phyloP scores from a whole-genome alignment of 345 rosid species.

The Orychophragmus violaceus region DNA sequence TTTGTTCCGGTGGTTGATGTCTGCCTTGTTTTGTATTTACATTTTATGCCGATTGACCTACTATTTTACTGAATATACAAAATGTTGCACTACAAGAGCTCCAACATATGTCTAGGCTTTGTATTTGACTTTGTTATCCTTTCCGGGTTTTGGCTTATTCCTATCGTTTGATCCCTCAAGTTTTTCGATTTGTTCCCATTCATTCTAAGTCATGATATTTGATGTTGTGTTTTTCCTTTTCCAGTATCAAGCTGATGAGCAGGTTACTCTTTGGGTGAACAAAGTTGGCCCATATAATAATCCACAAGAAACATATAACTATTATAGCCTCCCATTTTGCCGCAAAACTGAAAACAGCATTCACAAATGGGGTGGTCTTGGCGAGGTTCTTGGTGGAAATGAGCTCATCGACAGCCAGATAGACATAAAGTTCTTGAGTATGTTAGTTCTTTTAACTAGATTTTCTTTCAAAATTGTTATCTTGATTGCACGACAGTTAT shows the following conservation, averaged over 20 bases:
- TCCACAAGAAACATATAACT: slow-evolving; percentile 98
- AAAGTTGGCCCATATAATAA: slow-evolving; percentile 97
- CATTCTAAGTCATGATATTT: not conserved
- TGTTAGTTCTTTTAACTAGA: slow-evolving; percentile 15
- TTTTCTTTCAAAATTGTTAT: not conserved
- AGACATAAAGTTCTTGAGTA: slow-evolving; percentile 78
- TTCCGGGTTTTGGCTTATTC: not conserved
- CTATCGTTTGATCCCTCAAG: not conserved
- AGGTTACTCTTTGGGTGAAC: slow-evolving; percentile 87
- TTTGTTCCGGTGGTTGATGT: not conserved
- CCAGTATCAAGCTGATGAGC: slow-evolving; percentile 72
- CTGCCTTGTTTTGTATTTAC: not conserved
- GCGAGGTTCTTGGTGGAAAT: slow-evolving; percentile 96
- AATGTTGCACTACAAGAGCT: not conserved
- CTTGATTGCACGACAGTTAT: not conserved
- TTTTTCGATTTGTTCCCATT: not conserved
- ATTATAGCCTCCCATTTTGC: slow-evolving; percentile 92
- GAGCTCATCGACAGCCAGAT: slow-evolving; percentile 92
- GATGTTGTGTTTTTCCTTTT: slow-evolving; percentile 12
- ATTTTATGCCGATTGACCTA: not conserved
- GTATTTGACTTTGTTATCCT: not conserved
- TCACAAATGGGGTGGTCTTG: slow-evolving; percentile 99
- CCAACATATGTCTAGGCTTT: not conserved
- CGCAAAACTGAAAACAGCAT: slow-evolving; percentile 35
- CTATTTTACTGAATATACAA: not conserved